Evolutionary conservation across 805 yeast genomes (phyloP).

Genomic region (Lipomyces spencermartinsiae): DNA sequence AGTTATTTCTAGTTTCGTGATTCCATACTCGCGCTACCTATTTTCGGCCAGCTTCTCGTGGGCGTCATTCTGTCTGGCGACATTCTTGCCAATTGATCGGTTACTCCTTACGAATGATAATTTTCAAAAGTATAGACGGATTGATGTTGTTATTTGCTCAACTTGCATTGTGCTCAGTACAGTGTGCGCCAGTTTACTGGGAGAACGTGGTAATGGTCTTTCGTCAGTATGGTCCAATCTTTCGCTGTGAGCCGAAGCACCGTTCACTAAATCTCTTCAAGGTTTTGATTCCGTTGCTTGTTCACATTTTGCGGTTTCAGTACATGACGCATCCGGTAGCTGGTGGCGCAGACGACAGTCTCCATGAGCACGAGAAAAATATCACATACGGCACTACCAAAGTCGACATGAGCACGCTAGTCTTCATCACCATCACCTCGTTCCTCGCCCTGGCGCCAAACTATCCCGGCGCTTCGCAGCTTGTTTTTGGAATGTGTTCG

Average conservation of each 20-base stretch:
- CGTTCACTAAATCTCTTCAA: background rate
- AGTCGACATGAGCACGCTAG: constrained; percentile 26
- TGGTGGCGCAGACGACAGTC: background rate
- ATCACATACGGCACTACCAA: constrained; percentile 7
- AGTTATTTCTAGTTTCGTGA: constrained; percentile 30
- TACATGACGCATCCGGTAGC: constrained; percentile 28
- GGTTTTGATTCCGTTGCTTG: constrained; percentile 35
- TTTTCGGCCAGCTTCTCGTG: constrained; percentile 38
- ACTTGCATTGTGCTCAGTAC: constrained; percentile 36
- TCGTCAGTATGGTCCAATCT: constrained; percentile 26
- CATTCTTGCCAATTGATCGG: constrained; percentile 34
- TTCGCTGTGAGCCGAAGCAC: background rate
- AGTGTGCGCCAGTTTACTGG: constrained; percentile 35
- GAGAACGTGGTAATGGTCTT: constrained; percentile 38
- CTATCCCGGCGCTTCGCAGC: constrained; percentile 37
- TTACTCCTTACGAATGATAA: constrained; percentile 21
- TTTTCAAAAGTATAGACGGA: constrained; percentile 32
- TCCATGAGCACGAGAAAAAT: constrained; percentile 15
- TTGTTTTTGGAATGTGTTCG: constrained; percentile 37
- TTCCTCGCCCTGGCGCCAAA: constrained; percentile 35
- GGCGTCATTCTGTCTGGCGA: constrained; percentile 33
- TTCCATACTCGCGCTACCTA: constrained; percentile 37
- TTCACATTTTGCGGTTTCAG: constrained; percentile 36
- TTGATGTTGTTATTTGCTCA: constrained; percentile 36
- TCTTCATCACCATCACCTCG: constrained; percentile 33